Conservation (phyloP, 192 early-diverging fungal genomes). For the Neocallimastix lanati region DNA sequence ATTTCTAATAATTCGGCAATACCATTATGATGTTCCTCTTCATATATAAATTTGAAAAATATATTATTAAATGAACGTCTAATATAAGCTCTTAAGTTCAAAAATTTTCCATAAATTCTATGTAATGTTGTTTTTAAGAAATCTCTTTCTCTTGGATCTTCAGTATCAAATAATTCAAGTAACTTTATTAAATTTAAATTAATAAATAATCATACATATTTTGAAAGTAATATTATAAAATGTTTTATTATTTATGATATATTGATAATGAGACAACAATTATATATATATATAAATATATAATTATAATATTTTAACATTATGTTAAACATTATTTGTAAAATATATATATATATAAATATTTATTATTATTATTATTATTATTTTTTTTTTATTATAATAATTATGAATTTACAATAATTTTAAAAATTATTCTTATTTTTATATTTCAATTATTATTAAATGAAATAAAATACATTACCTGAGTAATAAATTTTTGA, state of each 20-base stretch:
- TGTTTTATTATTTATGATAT: neutral
- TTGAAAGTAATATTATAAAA: neutral
- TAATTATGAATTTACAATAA: too few relatives aligned
- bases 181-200: constrained; percentile 51
- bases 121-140: constrained; percentile 96
- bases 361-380: too few relatives aligned
- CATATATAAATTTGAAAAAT: constrained; percentile 96
- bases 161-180: constrained; percentile 91
- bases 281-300: too few relatives aligned
- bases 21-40: constrained; percentile 89
- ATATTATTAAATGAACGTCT: constrained; percentile 94
- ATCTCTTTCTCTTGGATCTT: constrained; percentile 96
- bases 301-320: too few relatives aligned
- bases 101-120: constrained; percentile 94
- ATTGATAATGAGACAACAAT: too few relatives aligned
- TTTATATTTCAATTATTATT: too few relatives aligned
- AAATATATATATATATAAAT: too few relatives aligned
- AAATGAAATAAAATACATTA: too few relatives aligned
- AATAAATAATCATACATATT: too few relatives aligned
- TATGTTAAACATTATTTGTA: too few relatives aligned
- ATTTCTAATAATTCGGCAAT: constrained; percentile 97
- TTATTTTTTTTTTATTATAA: too few relatives aligned
- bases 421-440: too few relatives aligned
- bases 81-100: constrained; percentile 92
- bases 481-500: constrained; percentile 79